These are phyloP conservation scores for Xylaria cubensis DNA, from an alignment of 495 filamentous ascomycete species.

Conservation along the genomic window DNA sequence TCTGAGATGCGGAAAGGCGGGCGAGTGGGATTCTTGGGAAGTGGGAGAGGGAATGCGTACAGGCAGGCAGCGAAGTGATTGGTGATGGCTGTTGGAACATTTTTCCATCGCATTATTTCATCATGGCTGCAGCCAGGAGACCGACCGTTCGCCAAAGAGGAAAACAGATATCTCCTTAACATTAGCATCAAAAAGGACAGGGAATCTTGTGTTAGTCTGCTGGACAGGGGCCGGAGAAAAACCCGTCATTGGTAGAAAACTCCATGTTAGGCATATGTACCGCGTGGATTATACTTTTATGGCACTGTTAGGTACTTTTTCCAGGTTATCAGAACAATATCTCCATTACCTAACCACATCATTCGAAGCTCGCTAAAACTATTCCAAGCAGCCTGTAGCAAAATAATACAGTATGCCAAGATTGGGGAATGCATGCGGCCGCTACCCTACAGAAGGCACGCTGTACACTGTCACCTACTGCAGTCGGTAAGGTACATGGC, in stretches of 20 bases:
- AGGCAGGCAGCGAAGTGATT: neutral
- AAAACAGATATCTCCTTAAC: conserved; percentile 8
- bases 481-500: conserved; percentile 7
- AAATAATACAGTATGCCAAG: conserved; percentile 4
- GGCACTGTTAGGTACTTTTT: neutral
- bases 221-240: neutral
- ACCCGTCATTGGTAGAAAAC: conserved; percentile 10
- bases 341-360: no score
- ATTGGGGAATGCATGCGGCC: neutral
- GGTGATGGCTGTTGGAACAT: no score
- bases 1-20: neutral
- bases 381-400: neutral
- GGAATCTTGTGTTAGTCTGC: neutral
- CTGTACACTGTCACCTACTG: conserved; percentile 7
- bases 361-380: neutral
- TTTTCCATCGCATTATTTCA: neutral
- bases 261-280: neutral
- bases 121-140: neutral
- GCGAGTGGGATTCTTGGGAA: neutral
- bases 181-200: neutral
- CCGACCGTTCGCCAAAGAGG: conserved; percentile 11
- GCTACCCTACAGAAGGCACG: neutral
- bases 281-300: neutral
- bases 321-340: no score
- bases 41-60: neutral